Evolutionary conservation across 306 rosid species (phyloP), one percentile per base, ranked within the genome.

Genomic region (Trifolium fragiferum): DNA sequence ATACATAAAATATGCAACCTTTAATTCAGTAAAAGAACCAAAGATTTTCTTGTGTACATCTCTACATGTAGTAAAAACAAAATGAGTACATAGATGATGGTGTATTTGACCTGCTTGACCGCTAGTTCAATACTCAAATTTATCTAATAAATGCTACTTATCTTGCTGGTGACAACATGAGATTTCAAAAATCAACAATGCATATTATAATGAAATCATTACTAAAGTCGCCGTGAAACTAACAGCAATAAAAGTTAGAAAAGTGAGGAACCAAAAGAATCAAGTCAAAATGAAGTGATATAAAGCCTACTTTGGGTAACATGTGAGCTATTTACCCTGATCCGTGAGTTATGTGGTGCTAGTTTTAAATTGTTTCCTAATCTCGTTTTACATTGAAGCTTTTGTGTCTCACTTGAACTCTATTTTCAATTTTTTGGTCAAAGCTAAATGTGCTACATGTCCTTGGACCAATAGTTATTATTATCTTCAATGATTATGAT

Each of bases 241-340:
- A 54, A 75, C n/a, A 20, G 10, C 23, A 69, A 68, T 37, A 50
- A 57, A 37, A 66, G 62, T 54, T 5, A 7, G 66, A 20, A 59
- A 32, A 21, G 68, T 11, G n/a, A 68, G 51, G n/a, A 19, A 69
- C 72, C 38, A 82, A 51, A 61, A 60, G 68, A 25, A 59, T 59
- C 30, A 50, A 69, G 47, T 66, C 43, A 79, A 61, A 66, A 49
- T 46, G 8, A 66, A 62, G 62, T 51, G 37, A 66, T 49, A 63
- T 30, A 71, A 65, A 70, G 72, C 55, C 55, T 33, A 77, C 8
- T 77, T 77, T 23, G 47, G 60, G 60, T 58, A 3, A 47, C 49
- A 68, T 14, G 38, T 30, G 53, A 16, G 16, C 15, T 54, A 44
- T 44, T 66, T 30, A 32, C 49, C 68, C 47, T 67, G 66, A 66